Base-by-base conservation (phyloP, 1,139 yeast genomes). In the Pichia sp. region DNA sequence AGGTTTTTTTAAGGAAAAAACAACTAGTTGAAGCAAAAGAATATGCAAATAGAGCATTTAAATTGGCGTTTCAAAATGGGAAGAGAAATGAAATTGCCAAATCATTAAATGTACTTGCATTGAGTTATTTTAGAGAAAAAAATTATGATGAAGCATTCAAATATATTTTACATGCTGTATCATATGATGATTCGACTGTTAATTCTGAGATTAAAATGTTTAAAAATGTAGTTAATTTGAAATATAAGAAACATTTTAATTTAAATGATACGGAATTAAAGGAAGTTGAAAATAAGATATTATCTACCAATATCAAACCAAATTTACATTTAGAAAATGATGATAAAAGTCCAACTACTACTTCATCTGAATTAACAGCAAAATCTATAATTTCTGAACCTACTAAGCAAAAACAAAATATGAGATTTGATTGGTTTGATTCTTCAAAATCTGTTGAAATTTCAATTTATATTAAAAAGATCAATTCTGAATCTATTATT, bases 371-470 rank as follows among this genome's bases (percentile, higher is more conserved):
- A 63, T n/a, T 34, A 18, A 25, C 26, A 25, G 42, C 32, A 30
- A 30, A 10, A 27, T 1, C n/a, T 11, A 33, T 27, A 33, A 18
- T 25, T 7, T 7, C 27, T 26, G 40, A 34, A 27, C 47, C 53
- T 9, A 18, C 36, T 18, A 18, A 18, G 18, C 18, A 8, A 3
- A 48, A 50, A 34, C 56, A 69, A 44, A 74, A 76, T 51, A 73
- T 82, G 52, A 76, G 83, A 61, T 78, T 76, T 40, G 96, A 89
- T 59, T 89, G 94, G 89, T 88, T 83, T 66, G 96, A 89, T 63
- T 73, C 80, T 27, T 63, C 70, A 18, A 71, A 70, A 1, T 64
- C 67, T 3, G 76, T 89, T 18, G 81, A 83, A 6, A 71, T 90
- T 34, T 80, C 95, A 1, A 69, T 92, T 7, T 92, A 84, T 58